A percentile compares a stretch with the other conserved stretches of the same genome.
phyloP scores from a whole-genome alignment of 192 early-diverging fungal species.

The Umbelopsis vinacea region DNA sequence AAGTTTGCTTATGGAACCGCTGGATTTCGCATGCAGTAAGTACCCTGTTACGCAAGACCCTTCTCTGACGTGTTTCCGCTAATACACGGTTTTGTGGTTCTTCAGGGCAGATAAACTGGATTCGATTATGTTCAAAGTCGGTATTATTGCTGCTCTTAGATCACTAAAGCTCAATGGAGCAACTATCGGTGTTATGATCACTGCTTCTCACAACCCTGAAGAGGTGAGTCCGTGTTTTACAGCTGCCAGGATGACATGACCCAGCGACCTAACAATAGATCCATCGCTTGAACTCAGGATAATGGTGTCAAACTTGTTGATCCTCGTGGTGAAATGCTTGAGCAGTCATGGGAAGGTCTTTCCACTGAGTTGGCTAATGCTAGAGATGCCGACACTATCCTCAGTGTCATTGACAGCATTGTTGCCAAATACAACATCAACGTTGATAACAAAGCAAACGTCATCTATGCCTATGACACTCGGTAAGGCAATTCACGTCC shows the following conservation, averaged over 20 bases:
- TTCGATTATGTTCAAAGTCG: slow-evolving; percentile 92
- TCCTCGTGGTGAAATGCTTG: slow-evolving; percentile 98
- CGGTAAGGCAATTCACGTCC: slow-evolving; percentile 54
- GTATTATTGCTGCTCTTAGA: slow-evolving; percentile 88
- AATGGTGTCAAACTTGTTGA: slow-evolving; percentile 99
- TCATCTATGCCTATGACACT: slow-evolving; percentile 93
- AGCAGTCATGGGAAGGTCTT: slow-evolving; percentile 93
- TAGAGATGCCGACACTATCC: slow-evolving; percentile 62
- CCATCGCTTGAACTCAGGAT: slow-evolving; percentile 58
- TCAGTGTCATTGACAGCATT: slow-evolving; percentile 67
- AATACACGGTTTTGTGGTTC: slow-evolving; percentile 8
- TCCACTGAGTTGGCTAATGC: slow-evolving; percentile 92
- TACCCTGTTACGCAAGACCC: slow-evolving; percentile 8
- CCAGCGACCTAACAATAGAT: too few species aligned
- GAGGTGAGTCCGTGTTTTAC: slow-evolving; percentile 46
- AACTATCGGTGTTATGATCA: slow-evolving; percentile 96
- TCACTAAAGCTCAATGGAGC: slow-evolving; percentile 86
- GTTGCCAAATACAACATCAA: slow-evolving; percentile 72
- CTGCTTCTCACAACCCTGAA: slow-evolving; percentile 98
- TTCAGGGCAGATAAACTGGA: slow-evolving; percentile 82
- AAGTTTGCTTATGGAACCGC: slow-evolving; percentile 94
- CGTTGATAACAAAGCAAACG: slow-evolving; percentile 61
- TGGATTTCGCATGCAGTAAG: slow-evolving; percentile 93
- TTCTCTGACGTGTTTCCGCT: slow-evolving; percentile 5
- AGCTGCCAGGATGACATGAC: not conserved